Evolutionary conservation across 306 rosid species (phyloP).

Genomic region (Acacia confusa): DNA sequence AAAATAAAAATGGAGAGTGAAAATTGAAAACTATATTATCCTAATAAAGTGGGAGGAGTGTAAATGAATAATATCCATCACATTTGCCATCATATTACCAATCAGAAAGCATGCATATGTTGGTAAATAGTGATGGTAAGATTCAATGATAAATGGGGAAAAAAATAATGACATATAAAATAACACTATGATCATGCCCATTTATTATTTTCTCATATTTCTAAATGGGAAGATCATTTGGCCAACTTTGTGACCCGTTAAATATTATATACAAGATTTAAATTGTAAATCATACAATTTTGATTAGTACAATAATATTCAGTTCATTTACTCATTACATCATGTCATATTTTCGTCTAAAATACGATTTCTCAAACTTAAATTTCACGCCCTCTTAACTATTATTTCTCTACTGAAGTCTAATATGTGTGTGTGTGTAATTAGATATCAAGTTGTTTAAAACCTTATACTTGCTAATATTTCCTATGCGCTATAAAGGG

Average conservation of each 20-base stretch:
- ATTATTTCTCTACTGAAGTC: neutral
- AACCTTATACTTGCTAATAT: neutral
- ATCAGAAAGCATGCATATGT: neutral
- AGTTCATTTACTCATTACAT: neutral
- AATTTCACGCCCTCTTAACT: neutral
- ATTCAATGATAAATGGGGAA: neutral
- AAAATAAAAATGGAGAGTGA: neutral
- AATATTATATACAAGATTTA: neutral
- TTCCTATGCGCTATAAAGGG: neutral
- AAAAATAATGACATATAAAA: too few relatives aligned
- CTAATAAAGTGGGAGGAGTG: neutral
- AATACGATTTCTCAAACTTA: neutral
- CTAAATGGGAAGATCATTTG: neutral
- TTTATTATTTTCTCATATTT: neutral
- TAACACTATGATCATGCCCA: too few relatives aligned
- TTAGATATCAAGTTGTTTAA: neutral
- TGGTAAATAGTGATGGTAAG: neutral
- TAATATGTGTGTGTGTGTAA: neutral
- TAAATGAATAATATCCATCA: too few relatives aligned
- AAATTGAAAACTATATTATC: neutral
- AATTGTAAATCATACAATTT: neutral
- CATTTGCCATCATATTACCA: neutral
- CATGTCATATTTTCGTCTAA: neutral
- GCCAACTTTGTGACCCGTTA: neutral
- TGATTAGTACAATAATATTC: neutral